Evolutionary conservation across 2,329 filamentous ascomycete species (phyloP).

Genomic region (Penicillium sp.): DNA sequence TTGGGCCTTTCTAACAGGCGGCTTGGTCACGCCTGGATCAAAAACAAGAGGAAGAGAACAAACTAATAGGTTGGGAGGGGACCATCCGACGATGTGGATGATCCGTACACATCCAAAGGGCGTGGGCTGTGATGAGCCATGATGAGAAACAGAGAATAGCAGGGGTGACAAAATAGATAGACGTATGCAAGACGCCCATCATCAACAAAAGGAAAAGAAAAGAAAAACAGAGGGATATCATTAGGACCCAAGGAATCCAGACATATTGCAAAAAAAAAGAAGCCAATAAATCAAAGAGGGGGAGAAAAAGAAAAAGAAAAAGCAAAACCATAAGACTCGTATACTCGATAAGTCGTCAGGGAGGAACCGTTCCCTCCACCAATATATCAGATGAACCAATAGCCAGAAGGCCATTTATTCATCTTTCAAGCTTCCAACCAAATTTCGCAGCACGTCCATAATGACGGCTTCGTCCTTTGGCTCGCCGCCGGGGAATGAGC

Average conservation of each 20-base stretch:
- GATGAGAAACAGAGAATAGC: conserved; percentile 7
- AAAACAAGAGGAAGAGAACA: conserved; percentile 6
- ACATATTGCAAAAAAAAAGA: conserved; percentile 20
- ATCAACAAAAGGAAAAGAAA: conserved; percentile 16
- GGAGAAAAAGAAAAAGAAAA: conserved; percentile 3
- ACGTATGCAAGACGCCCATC: conserved; percentile 13
- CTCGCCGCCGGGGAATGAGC: conserved; percentile 45
- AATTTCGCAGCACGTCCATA: conserved; percentile 40
- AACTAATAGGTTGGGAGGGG: not conserved
- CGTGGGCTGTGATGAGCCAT: conserved; percentile 5
- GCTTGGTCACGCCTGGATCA: conserved; percentile 2
- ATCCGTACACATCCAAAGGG: not conserved
- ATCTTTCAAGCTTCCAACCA: conserved; percentile 43
- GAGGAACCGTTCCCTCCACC: conserved; percentile 13
- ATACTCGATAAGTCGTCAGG: conserved; percentile 30
- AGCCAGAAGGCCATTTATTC: conserved; percentile 20
- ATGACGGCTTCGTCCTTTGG: conserved; percentile 47
- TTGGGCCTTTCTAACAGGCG: conserved; percentile 21
- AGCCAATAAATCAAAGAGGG: not conserved
- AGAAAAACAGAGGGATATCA: conserved; percentile 33
- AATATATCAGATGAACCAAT: not conserved
- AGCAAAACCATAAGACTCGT: conserved; percentile 26
- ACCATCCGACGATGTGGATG: not conserved
- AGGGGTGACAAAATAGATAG: conserved; percentile 16
- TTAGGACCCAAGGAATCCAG: conserved; percentile 28